Percentiles rank a stretch among this genome's conserved stretches.
phyloP scores from a whole-genome alignment of 2,329 filamentous ascomycete species.

The Cercospora citrullina region DNA sequence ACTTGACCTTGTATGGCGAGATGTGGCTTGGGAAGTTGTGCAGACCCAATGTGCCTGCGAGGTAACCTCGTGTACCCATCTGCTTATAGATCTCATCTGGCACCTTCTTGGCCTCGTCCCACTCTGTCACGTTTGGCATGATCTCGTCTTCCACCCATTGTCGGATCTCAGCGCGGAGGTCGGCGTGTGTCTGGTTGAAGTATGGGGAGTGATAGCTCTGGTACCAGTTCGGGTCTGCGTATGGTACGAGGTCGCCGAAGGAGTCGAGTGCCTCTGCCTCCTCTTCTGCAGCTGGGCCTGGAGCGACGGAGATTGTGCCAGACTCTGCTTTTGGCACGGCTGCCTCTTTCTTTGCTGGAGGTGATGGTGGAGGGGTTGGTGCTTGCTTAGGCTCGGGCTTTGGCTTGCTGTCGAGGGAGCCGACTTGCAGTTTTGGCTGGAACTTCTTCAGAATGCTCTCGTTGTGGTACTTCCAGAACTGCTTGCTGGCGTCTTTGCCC shows the following conservation, averaged over 20 bases:
- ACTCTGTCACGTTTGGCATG: constrained; percentile 89
- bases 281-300: constrained; percentile 44
- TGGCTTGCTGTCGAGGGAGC: constrained; percentile 85
- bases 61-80: constrained; percentile 89
- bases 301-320: constrained; percentile 49
- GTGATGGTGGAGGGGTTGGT: constrained; percentile 53
- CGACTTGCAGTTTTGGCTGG: constrained; percentile 73
- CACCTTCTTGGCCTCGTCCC: constrained; percentile 93
- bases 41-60: constrained; percentile 85
- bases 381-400: constrained; percentile 55
- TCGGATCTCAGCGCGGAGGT: constrained; percentile 85
- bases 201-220: constrained; percentile 82
- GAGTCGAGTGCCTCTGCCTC: constrained; percentile 75
- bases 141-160: constrained; percentile 88
- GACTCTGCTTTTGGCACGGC: constrained; percentile 62
- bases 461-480: constrained; percentile 74
- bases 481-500: constrained; percentile 67
- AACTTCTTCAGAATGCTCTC: constrained; percentile 82
- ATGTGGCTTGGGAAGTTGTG: constrained; percentile 73
- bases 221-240: constrained; percentile 82
- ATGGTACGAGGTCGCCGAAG: constrained; percentile 84
- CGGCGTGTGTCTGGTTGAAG: constrained; percentile 91
- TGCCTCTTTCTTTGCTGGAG: constrained; percentile 50
- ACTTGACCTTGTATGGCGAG: constrained; percentile 68
- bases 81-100: constrained; percentile 90